Base-by-base conservation (phyloP, 2,329 filamentous ascomycete genomes). In the Nothopassalora personata region DNA sequence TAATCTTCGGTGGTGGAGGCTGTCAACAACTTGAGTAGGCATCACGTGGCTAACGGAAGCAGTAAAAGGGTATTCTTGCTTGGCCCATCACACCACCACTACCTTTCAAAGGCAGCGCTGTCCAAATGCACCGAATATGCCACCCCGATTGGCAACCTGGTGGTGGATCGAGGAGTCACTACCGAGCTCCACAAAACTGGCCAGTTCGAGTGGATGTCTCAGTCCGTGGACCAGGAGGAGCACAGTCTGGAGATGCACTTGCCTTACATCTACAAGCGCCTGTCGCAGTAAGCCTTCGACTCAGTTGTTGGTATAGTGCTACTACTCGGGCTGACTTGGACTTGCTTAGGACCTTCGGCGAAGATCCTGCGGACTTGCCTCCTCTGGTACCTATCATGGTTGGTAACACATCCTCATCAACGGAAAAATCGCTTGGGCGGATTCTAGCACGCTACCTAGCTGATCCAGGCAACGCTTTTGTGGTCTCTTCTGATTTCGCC, bases 241-340 rank as follows among this genome's bases (percentile, higher is more conserved):
- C 94, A 99, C 75, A 96, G 90, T 54, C 82, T 97, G 1, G 94
- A 99, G 78, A 96, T 99, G 88, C 94, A 99, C 67, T 81, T 97
- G 8, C 93, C 94, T 0, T 97, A 95, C 70, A 88, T 97, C 63
- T 92, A 91, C 79, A 91, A 92, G 71, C 85, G 89, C 55, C 80
- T 87, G 6, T 81, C 81, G 59, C 76, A 78, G 72, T 82, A 54
- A 61, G 58, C 53, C 33, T 30, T 27, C 28, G 19, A 1, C 19
- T 18, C 19, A 30, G 10, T 28, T 28, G 19, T 11, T 47, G 48
- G 19, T 53, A 9, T n/a, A 10, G 36, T 11, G 30, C 50, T 51
- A 4, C 23, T 39, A 19, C 23, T 27, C 39, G 19, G 23, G 39
- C 60, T 58, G 56, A 58, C 60, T 49, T 36, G 4, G 34, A 23